Evolutionary conservation across 306 rosid species (phyloP), one percentile per base, ranked within the genome.

Genomic region (Prosopis cineraria): DNA sequence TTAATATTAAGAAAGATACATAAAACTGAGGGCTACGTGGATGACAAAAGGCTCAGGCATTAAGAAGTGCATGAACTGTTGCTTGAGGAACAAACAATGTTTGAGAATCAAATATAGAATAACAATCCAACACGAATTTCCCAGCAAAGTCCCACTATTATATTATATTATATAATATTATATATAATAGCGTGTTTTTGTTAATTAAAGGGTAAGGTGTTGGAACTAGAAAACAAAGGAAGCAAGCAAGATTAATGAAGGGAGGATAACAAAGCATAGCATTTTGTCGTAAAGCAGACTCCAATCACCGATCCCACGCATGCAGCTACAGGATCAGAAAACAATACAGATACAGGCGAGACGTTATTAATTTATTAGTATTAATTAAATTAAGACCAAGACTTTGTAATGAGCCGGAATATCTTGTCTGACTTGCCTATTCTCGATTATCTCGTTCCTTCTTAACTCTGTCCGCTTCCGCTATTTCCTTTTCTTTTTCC

Each of bases 241-340:
- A 11, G 59, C 12, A 17, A 29, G 8, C 30, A 31, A n/a, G n/a
- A n/a, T n/a, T 12, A 31, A 5, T 66, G 2, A 22, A 39, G 1
- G 0, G 22, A 0, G 22, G 58, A 4, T 27, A 2, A 36, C 2
- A 37, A n/a, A n/a, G n/a, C n/a, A n/a, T n/a, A n/a, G n/a, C n/a
- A n/a, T n/a, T n/a, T 3, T 45, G 11, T 30, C 37, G 24, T 1
- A 13, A 74, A 64, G 27, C 48, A 76, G 13, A 36, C 36, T 25
- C 76, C 13, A 53, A 45, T 68, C 83, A 63, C 79, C 30, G 82
- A 40, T 52, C 75, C 81, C 68, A 41, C 70, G 44, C 44, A 31
- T 53, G 67, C 69, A 48, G 27, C 29, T 40, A 59, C 29, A 37
- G 53, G n/a, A n/a, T n/a, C n/a, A n/a, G 73, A 47, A 50, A 17